These are phyloP conservation scores for Wickerhamomyces chambardii DNA, from an alignment of 805 yeast genomes.

Conservation along the genomic window DNA sequence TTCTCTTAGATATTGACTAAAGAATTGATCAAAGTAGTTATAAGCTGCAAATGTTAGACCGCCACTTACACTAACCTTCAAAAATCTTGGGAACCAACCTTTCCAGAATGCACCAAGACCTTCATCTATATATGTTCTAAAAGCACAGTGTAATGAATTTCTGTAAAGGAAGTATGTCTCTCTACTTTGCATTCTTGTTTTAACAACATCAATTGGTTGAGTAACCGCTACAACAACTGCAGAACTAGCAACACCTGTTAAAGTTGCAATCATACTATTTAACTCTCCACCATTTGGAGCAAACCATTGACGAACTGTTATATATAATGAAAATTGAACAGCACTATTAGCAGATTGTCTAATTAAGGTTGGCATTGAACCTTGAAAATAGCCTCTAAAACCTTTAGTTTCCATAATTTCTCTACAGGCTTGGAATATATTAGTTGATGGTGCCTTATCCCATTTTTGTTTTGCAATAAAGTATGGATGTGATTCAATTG, in stretches of 20 bases:
- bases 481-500: slow-evolving; percentile 17
- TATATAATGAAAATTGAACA: slow-evolving; percentile 79
- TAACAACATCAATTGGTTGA: slow-evolving; percentile 84
- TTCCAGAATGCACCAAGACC: slow-evolving; percentile 40
- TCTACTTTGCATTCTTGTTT: slow-evolving; percentile 79
- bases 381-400: slow-evolving; percentile 68
- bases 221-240: slow-evolving; percentile 68
- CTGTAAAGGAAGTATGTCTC: slow-evolving; percentile 49
- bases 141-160: slow-evolving; percentile 52
- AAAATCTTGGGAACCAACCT: slow-evolving; percentile 58
- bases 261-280: slow-evolving; percentile 23
- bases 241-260: slow-evolving; percentile 55
- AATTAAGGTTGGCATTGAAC: slow-evolving; percentile 70
- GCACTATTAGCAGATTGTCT: slow-evolving; percentile 76
- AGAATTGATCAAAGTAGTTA: slow-evolving; percentile 42
- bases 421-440: slow-evolving; percentile 40
- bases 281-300: slow-evolving; percentile 39
- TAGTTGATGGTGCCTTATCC: slow-evolving; percentile 44
- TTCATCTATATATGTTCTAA: slow-evolving; percentile 37
- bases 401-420: slow-evolving; percentile 75
- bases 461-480: slow-evolving; percentile 22
- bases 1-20: slow-evolving; percentile 25
- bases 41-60: slow-evolving; percentile 61
- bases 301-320: slow-evolving; percentile 61
- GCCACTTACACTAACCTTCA: slow-evolving; percentile 65